phyloP scores from a whole-genome alignment of 495 filamentous ascomycete genomes.

The Aspergillus wentii region DNA sequence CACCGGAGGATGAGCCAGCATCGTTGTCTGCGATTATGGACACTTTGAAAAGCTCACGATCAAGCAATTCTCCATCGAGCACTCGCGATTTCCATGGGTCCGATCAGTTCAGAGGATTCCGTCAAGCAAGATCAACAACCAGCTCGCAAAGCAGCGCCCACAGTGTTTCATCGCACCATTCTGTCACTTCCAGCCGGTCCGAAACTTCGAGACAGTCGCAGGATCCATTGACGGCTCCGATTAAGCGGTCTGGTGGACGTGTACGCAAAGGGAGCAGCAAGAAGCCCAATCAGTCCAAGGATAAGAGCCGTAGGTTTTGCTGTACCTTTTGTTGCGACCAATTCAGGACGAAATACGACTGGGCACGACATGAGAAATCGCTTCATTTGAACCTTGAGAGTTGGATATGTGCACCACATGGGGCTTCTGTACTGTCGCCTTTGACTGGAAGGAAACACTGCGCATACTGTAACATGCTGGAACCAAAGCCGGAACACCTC shows the following conservation, averaged over 20 bases:
- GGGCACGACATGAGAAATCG: slow-evolving; percentile 76
- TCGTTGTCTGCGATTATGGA: slow-evolving; percentile 62
- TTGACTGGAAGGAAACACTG: slow-evolving; percentile 44
- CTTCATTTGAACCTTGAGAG: slow-evolving; percentile 68
- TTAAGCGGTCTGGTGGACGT: background rate
- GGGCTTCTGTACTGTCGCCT: slow-evolving; percentile 29
- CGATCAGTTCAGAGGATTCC: slow-evolving; percentile 55
- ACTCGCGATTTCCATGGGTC: slow-evolving; percentile 10
- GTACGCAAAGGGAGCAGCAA: background rate
- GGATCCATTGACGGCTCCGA: background rate
- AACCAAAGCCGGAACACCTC: slow-evolving; percentile 14
- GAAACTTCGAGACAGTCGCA: background rate
- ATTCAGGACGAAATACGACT: slow-evolving; percentile 77
- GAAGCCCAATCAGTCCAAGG: background rate
- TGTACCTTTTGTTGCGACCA: slow-evolving; percentile 80
- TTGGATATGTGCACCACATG: slow-evolving; percentile 68
- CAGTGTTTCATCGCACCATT: slow-evolving; percentile 5
- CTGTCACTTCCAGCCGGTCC: slow-evolving; percentile 6
- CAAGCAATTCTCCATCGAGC: slow-evolving; percentile 3
- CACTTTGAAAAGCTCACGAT: slow-evolving; percentile 48
- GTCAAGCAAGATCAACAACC: slow-evolving; percentile 40
- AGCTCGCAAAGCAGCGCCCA: slow-evolving; percentile 6
- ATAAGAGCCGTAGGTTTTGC: slow-evolving; percentile 6
- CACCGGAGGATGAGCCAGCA: slow-evolving; percentile 72
- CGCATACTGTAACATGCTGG: slow-evolving; percentile 14